Evolutionary conservation across 108 stramenopile species (phyloP).

Genomic region (Parmales sp.): DNA sequence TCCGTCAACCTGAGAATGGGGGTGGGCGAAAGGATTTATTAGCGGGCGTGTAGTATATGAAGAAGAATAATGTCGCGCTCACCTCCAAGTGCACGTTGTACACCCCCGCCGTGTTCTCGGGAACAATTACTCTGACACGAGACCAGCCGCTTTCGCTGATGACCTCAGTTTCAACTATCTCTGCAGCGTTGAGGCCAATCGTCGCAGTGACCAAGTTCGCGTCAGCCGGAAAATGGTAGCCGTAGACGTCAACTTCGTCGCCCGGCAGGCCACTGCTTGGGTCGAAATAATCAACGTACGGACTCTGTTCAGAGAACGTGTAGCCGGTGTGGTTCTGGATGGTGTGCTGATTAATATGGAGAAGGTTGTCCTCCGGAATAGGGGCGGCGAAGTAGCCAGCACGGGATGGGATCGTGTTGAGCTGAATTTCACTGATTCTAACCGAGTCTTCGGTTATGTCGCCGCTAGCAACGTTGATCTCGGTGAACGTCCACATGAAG

Average conservation of each 20-base stretch:
- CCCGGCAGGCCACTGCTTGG: neutral
- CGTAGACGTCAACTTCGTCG: neutral
- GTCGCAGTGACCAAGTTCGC: neutral
- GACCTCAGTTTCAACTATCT: neutral
- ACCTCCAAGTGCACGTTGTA: conserved; percentile 8
- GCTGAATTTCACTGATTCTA: neutral
- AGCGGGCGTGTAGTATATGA: too few relatives aligned
- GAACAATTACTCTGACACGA: neutral
- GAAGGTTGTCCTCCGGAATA: neutral
- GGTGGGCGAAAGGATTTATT: too few relatives aligned
- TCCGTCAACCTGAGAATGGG: too few relatives aligned
- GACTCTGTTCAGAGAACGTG: neutral
- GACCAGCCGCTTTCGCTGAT: neutral
- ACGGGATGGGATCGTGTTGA: too few relatives aligned
- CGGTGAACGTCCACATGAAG: conserved; percentile 10
- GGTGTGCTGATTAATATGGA: neutral
- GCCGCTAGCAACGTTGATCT: too few relatives aligned
- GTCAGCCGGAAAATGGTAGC: neutral
- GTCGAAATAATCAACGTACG: neutral
- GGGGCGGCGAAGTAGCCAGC: neutral
- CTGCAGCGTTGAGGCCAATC: conserved; percentile 6
- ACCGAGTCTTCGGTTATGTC: neutral
- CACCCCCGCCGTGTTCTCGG: conserved; percentile 9
- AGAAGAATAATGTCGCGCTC: too few relatives aligned
- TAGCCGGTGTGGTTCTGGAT: neutral